Evolutionary conservation across 768 basidiomycete genomes (phyloP), one percentile per base, ranked within the genome.

Genomic region (Xanthoconium purpureum): DNA sequence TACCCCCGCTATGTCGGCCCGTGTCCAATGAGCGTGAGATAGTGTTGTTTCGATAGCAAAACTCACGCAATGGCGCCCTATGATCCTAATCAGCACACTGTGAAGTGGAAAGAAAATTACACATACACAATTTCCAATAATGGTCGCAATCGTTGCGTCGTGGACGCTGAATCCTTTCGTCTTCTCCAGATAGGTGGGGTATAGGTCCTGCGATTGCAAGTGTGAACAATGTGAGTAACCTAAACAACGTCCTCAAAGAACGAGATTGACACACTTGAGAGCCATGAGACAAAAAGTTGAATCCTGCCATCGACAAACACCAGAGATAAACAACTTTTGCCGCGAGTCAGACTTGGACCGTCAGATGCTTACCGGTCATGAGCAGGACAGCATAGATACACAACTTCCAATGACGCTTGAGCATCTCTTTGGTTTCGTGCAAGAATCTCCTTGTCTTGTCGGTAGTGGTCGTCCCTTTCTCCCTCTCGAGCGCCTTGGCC

Each of bases 381-480:
- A 94, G 79, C 47, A 93, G 73, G 18, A 94, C 80, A 1, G 89
- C 88, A 64, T 94, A 95, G 48, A 94, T 84, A 67, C 89, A 92
- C 35, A 89, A 67, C 13, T 84, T 60, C 93, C 92, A 96, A 66
- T 97, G 91, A 13, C 64, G 71, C 74, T 82, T 90, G 32, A 95
- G 73, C 91, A 95, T 96, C 52, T 73, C 75, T 55, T 80, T 77
- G 0, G 84, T 83, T 71, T 94, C 91, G 50, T 71, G 77, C 10
- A 94, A 35, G 78, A 98, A 97, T 1, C 83, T 68, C 66, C 73
- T 78, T 1, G 87, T 87, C 77, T 89, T 89, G 52, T 80, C 65
- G 11, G 66, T 59, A 3, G 75, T 66, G 3, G 55, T 64, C 10
- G 68, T 57, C 5, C 80, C 79, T 5, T 39, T 61, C 14, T 75